Conservation (phyloP, 306 rosid species). For the Corylus avellana region DNA sequence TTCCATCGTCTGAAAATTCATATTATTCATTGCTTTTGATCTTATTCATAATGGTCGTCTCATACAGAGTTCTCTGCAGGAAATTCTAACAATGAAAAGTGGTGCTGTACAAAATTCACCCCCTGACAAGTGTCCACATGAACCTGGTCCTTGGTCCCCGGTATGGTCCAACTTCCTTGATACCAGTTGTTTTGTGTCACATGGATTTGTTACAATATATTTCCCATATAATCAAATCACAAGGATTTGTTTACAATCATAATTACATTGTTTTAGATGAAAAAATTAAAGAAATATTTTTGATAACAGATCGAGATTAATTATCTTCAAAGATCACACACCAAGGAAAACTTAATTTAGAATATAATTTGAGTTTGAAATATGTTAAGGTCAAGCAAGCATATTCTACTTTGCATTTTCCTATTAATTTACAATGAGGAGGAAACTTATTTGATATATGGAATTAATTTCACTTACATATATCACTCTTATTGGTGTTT, state of each 20-base stretch:
- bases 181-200: background rate
- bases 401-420: background rate
- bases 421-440: background rate
- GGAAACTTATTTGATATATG: background rate
- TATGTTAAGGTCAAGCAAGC: background rate
- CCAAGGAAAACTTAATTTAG: background rate
- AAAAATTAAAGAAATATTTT: background rate
- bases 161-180: constrained; percentile 43
- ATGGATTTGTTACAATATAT: background rate
- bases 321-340: background rate
- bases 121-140: constrained; percentile 68
- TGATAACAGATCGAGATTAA: background rate
- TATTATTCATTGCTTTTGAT: background rate
- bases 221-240: too few relatives aligned
- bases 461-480: background rate
- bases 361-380: background rate
- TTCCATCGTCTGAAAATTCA: background rate
- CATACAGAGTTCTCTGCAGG: constrained; percentile 51
- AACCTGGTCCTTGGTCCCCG: constrained; percentile 95
- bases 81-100: constrained; percentile 67
- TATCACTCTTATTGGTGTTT: constrained; percentile 19
- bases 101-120: constrained; percentile 97
- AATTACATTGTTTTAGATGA: background rate
- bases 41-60: constrained; percentile 9
- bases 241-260: too few relatives aligned